A percentile compares a stretch with the other conserved stretches of the same genome.
phyloP scores from a whole-genome alignment of 2,329 filamentous ascomycete genomes.

The Aspergillus unguis region DNA sequence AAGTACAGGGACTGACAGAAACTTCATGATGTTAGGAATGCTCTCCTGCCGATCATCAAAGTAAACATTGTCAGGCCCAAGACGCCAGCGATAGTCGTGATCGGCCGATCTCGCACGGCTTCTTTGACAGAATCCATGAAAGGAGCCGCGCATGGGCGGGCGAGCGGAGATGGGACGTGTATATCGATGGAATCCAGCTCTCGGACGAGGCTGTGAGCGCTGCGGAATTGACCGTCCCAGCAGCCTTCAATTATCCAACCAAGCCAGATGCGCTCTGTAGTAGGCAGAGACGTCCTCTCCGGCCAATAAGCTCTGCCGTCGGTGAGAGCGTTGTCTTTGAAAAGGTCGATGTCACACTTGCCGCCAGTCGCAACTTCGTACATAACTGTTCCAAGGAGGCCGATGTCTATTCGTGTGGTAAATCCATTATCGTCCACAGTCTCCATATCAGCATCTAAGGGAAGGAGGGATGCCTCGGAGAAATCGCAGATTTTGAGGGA shows the following conservation, averaged over 20 bases:
- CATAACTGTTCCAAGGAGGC: slow-evolving; percentile 29
- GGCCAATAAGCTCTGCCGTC: slow-evolving; percentile 20
- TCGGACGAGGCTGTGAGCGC: too few relatives aligned
- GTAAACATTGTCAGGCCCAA: too few relatives aligned
- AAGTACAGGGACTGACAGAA: too few relatives aligned
- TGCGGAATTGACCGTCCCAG: slow-evolving; percentile 11
- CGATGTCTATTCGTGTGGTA: slow-evolving; percentile 29
- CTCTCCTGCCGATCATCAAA: too few relatives aligned
- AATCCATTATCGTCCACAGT: slow-evolving; percentile 26
- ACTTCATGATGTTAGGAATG: too few relatives aligned
- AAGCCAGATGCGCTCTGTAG: slow-evolving; percentile 25
- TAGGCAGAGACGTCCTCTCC: slow-evolving; percentile 21
- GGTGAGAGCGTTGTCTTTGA: slow-evolving; percentile 2
- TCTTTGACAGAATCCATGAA: too few relatives aligned
- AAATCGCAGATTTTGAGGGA: slow-evolving; percentile 31
- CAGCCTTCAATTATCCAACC: slow-evolving; percentile 26
- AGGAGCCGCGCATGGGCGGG: too few relatives aligned
- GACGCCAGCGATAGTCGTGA: too few relatives aligned
- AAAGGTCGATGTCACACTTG: slow-evolving; percentile 13
- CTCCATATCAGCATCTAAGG: slow-evolving; percentile 24
- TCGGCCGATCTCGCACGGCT: too few relatives aligned
- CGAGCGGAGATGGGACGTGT: too few relatives aligned
- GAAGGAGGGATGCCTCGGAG: slow-evolving; percentile 24
- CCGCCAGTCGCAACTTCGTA: slow-evolving; percentile 27
- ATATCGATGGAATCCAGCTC: too few relatives aligned